phyloP scores from a whole-genome alignment of 176 grass and related monocot genomes.

The Metroxylon sagu region DNA sequence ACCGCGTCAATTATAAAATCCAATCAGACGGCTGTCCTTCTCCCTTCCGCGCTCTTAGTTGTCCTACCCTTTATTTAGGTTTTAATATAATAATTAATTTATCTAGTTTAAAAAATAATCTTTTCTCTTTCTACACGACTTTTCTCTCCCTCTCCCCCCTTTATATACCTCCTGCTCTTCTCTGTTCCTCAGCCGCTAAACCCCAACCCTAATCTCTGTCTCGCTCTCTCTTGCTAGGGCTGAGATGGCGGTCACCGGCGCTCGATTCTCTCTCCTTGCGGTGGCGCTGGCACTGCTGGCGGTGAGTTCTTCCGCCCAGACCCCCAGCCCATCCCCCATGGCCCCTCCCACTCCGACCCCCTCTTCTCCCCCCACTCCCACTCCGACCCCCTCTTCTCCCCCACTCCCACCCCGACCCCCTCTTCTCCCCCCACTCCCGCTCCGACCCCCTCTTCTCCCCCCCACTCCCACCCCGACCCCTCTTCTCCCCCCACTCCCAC shows the following conservation, averaged over 20 bases:
- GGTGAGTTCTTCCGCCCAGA: not conserved
- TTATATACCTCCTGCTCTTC: no score
- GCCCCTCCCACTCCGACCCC: not conserved
- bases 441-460: not conserved
- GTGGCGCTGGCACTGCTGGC: conserved; percentile 7
- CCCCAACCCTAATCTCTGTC: no score
- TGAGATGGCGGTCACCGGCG: not conserved
- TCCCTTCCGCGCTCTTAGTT: no score
- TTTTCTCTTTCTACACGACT: no score
- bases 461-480: not conserved
- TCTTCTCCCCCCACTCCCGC: not conserved
- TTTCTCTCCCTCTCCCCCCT: no score
- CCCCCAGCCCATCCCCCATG: conserved; percentile 1
- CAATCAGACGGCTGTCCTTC: no score
- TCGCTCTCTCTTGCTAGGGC: no score
- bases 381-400: not conserved
- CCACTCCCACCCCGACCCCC: not conserved
- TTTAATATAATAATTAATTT: no score
- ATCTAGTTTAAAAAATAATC: no score
- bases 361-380: not conserved
- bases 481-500: not conserved
- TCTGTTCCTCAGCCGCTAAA: no score
- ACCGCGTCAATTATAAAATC: no score
- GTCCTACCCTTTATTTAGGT: no score
- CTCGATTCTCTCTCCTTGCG: not conserved